Percentiles rank a stretch among this genome's conserved stretches.
phyloP scores from a whole-genome alignment of 2,329 filamentous ascomycete species.

The Neonectria faginata region DNA sequence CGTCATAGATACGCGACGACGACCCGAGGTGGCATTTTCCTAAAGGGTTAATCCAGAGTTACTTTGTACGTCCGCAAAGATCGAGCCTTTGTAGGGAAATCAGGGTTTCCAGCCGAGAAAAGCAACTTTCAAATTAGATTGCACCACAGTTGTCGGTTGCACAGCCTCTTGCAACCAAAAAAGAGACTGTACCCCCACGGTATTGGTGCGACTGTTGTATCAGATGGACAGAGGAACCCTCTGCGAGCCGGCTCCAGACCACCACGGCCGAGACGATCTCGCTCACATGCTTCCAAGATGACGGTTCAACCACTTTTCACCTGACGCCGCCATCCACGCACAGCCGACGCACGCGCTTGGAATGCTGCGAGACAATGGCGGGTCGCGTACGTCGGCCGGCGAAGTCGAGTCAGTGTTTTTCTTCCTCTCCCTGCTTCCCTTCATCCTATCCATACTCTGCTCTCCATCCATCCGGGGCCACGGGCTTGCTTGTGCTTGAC shows the following conservation, averaged over 20 bases:
- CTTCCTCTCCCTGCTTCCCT: not conserved
- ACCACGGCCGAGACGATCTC: slow-evolving; percentile 1
- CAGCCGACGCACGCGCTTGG: not conserved
- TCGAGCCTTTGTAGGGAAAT: not conserved
- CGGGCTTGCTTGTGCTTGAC: slow-evolving; percentile 9
- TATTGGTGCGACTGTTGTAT: slow-evolving; percentile 8
- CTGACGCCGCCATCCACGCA: not conserved
- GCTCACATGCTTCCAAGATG: slow-evolving; percentile 18
- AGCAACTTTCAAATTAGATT: not conserved
- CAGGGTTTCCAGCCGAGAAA: not conserved
- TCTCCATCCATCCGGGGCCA: slow-evolving; percentile 23
- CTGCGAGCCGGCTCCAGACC: slow-evolving; percentile 10
- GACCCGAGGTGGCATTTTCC: not conserved
- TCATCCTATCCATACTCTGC: slow-evolving; percentile 17
- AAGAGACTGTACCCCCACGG: slow-evolving; percentile 5
- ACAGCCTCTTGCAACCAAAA: not conserved
- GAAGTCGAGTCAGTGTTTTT: slow-evolving; percentile 13
- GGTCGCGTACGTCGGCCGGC: not conserved
- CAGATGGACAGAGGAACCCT: not conserved
- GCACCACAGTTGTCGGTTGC: not conserved
- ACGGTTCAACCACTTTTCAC: not conserved
- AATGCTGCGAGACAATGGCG: not conserved
- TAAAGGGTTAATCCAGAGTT: not conserved
- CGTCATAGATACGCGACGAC: not conserved
- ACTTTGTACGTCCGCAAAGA: not conserved